Evolutionary conservation across 2,329 filamentous ascomycete genomes (phyloP), one percentile per base, ranked within the genome.

Genomic region (Exophiala mesophila): DNA sequence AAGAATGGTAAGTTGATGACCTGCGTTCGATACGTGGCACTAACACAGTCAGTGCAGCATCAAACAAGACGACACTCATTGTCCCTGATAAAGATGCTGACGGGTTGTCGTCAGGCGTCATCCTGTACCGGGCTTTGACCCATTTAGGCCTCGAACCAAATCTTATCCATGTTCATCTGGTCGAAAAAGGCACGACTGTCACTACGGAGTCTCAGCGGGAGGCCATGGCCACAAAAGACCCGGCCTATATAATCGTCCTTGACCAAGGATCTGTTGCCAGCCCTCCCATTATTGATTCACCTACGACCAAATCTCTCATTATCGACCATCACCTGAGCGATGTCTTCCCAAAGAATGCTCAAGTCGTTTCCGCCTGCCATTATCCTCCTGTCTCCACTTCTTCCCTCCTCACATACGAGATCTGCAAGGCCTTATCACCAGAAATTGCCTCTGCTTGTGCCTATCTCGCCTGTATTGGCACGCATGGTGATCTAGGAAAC

Each of bases 41-140:
- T 50, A 35, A 44, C n/a, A 20, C 26, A 18, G 37, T 8, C 48
- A 81, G 78, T 58, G 77, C 71, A 13, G 54, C 63, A 12, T 63
- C 74, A 8, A 61, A 69, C 7, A 68, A 76, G 42, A 67, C 63
- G 24, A 76, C 73, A 1, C 60, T 84, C 13, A 77, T 85, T 10
- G 69, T 83, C 0, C 82, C 82, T 0, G 81, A 85, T 56, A 84
- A 83, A 55, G 80, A 84, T 52, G 79, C 79, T 2, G 81, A 85
- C 58, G 82, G 81, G 0, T 64, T 85, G 3, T 74, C 74, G 2
- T 77, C 80, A 2, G 82, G 81, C 1, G 74, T 74, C 1, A 83
- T 84, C 20, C 58, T 85, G 2, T 67, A 76, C 41, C 74, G 73
- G 41, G 82, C 79, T 0, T 65, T 85, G 3, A 59, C 73, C 2